These are phyloP conservation scores for Fusarium tanahbumbuense DNA, from an alignment of 2,329 filamentous ascomycete genomes.

Conservation along the genomic window DNA sequence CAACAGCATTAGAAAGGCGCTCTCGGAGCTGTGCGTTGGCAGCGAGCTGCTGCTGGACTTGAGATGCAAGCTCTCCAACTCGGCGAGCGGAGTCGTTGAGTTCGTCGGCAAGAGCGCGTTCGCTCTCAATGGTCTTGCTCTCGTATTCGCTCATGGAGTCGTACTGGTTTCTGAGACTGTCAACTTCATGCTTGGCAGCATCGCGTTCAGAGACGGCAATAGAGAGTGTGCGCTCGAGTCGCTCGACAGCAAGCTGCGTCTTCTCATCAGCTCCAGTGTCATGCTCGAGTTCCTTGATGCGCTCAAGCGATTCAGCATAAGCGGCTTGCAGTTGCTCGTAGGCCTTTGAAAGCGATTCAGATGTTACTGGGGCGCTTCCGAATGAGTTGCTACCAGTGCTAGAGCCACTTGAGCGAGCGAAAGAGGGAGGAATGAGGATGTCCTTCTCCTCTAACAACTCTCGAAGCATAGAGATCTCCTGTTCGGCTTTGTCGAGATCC, in stretches of 20 bases:
- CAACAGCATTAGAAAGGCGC: constrained; percentile 82
- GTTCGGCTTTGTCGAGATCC: constrained; percentile 94
- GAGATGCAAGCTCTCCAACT: constrained; percentile 81
- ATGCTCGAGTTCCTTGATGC: constrained; percentile 72
- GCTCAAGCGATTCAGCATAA: constrained; percentile 73
- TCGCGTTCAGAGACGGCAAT: constrained; percentile 78
- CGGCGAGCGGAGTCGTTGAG: constrained; percentile 79
- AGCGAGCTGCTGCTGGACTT: constrained; percentile 84
- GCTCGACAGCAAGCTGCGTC: constrained; percentile 70
- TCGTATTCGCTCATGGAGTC: constrained; percentile 68
- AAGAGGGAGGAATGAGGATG: constrained; percentile 75
- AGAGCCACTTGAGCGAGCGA: constrained; percentile 58
- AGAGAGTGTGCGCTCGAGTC: constrained; percentile 75
- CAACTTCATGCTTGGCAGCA: constrained; percentile 73
- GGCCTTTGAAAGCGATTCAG: constrained; percentile 77
- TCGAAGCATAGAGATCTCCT: constrained; percentile 88
- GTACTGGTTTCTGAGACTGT: constrained; percentile 71
- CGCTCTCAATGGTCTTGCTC: constrained; percentile 66
- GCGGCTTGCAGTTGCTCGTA: constrained; percentile 81
- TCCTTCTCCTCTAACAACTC: constrained; percentile 84
- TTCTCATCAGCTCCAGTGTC: constrained; percentile 65
- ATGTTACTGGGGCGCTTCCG: constrained; percentile 66
- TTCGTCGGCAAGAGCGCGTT: constrained; percentile 74
- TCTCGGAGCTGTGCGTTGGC: constrained; percentile 79
- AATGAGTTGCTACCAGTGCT: constrained; percentile 44